These are phyloP conservation scores for Syncephalis plumigaleata DNA, from an alignment of 371 early-diverging fungal genomes.

Conservation along the genomic window DNA sequence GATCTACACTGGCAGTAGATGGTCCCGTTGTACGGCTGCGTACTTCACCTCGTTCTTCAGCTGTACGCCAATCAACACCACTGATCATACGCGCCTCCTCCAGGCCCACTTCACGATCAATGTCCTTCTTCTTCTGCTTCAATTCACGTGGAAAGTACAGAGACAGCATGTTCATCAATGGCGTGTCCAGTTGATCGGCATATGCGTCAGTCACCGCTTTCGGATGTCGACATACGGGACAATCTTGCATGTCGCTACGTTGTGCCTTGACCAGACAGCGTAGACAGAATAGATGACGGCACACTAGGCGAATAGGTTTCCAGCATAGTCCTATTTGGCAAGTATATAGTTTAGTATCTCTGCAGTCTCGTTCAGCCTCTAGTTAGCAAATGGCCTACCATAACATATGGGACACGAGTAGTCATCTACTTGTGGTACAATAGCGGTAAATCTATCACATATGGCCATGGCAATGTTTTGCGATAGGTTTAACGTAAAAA, in stretches of 20 bases:
- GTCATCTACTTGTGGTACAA: conserved; percentile 62
- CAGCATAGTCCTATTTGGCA: conserved; percentile 25
- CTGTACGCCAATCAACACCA: conserved; percentile 6
- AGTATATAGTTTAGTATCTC: too few relatives aligned
- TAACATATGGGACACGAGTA: conserved; percentile 39
- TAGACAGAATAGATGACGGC: conserved; percentile 54
- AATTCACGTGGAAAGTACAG: conserved; percentile 56
- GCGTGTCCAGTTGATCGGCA: conserved; percentile 35
- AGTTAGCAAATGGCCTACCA: conserved; percentile 14
- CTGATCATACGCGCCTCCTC: conserved; percentile 41
- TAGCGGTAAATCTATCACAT: conserved; percentile 19
- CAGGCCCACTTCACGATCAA: conserved; percentile 38
- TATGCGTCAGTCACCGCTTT: conserved; percentile 35
- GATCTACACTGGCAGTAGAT: too few relatives aligned
- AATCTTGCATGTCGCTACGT: conserved; percentile 33
- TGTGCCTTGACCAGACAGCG: conserved; percentile 58
- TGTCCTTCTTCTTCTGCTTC: conserved; percentile 40
- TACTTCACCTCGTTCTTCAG: too few relatives aligned
- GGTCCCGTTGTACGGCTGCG: too few relatives aligned
- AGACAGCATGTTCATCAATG: conserved; percentile 42
- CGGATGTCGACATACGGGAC: conserved; percentile 48
- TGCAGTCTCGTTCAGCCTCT: too few relatives aligned
- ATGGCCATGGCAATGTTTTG: conserved; percentile 17
- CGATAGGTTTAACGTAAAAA: conserved; percentile 15
- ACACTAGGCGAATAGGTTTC: conserved; percentile 53